These are phyloP conservation scores for Exophiala dermatitidis DNA, from an alignment of 2,329 filamentous ascomycete genomes.

Conservation along the genomic window DNA sequence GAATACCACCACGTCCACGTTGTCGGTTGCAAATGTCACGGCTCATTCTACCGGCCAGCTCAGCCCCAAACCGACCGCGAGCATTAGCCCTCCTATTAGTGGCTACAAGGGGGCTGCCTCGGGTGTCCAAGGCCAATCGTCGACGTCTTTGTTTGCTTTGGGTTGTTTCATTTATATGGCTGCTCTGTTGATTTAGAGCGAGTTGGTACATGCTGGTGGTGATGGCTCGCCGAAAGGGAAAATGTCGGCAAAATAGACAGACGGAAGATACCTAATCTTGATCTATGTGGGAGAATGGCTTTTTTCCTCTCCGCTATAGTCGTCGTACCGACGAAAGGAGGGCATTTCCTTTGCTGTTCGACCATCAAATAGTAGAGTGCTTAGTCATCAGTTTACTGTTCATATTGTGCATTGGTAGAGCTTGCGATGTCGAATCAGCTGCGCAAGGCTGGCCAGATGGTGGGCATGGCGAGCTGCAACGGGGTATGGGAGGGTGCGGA, in stretches of 20 bases:
- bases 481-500: background rate
- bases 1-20: conserved; percentile 21
- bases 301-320: too few relatives aligned
- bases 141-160: conserved; percentile 15
- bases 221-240: too few relatives aligned
- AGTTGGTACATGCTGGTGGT: too few relatives aligned
- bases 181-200: conserved; percentile 11
- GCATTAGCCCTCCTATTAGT: conserved; percentile 17
- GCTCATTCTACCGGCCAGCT: background rate
- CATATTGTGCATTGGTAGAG: too few relatives aligned
- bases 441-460: conserved; percentile 11
- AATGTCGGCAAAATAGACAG: too few relatives aligned
- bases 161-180: conserved; percentile 14
- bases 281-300: too few relatives aligned
- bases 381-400: too few relatives aligned
- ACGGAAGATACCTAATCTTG: too few relatives aligned
- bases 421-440: conserved; percentile 15
- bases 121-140: conserved; percentile 8
- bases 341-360: too few relatives aligned
- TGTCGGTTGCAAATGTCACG: conserved; percentile 15
- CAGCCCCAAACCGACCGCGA: conserved; percentile 12
- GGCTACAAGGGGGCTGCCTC: conserved; percentile 15
- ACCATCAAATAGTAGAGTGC: too few relatives aligned
- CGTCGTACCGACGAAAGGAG: too few relatives aligned
- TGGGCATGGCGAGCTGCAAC: background rate